Conservation (phyloP, 2,329 filamentous ascomycete genomes). For the Colletotrichum scovillei region DNA sequence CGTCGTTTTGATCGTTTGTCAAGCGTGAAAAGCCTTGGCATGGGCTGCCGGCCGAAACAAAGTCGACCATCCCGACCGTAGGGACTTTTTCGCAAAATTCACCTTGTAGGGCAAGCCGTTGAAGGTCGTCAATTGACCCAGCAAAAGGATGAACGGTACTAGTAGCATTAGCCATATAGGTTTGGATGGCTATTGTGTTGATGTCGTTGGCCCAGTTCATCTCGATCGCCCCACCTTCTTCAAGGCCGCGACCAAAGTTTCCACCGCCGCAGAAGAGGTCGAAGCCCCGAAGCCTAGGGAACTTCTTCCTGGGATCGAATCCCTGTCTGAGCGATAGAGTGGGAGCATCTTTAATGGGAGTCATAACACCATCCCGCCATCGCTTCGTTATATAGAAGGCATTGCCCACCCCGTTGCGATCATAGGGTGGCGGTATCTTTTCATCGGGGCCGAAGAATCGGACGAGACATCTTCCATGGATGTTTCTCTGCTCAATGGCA, state of each 20-base stretch:
- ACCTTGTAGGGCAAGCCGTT: constrained; percentile 66
- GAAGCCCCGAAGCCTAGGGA: constrained; percentile 65
- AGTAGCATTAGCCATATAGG: constrained; percentile 75
- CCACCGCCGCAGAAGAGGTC: constrained; percentile 85
- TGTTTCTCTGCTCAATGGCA: no score
- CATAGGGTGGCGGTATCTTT: constrained; percentile 71
- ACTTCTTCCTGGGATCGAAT: constrained; percentile 55
- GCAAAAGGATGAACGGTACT: constrained; percentile 65
- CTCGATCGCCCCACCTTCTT: constrained; percentile 74
- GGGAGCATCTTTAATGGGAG: constrained; percentile 35
- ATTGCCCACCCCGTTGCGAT: constrained; percentile 72
- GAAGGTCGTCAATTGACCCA: constrained; percentile 78
- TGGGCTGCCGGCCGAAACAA: constrained; percentile 79
- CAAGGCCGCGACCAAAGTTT: constrained; percentile 80
- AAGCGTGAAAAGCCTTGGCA: constrained; percentile 79
- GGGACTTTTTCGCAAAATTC: constrained; percentile 61
- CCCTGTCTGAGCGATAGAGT: constrained; percentile 63
- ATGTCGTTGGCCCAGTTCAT: constrained; percentile 78
- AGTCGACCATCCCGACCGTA: constrained; percentile 70
- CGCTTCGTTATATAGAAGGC: constrained; percentile 71
- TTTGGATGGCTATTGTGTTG: constrained; percentile 72
- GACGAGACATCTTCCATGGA: constrained; percentile 70
- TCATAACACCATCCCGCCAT: constrained; percentile 33
- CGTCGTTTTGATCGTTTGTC: no score
- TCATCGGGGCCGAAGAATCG: constrained; percentile 61